Percentiles rank a stretch among this genome's conserved stretches.
phyloP scores from a whole-genome alignment of 2,329 filamentous ascomycete genomes.

The Zymoseptoria pseudotritici region DNA sequence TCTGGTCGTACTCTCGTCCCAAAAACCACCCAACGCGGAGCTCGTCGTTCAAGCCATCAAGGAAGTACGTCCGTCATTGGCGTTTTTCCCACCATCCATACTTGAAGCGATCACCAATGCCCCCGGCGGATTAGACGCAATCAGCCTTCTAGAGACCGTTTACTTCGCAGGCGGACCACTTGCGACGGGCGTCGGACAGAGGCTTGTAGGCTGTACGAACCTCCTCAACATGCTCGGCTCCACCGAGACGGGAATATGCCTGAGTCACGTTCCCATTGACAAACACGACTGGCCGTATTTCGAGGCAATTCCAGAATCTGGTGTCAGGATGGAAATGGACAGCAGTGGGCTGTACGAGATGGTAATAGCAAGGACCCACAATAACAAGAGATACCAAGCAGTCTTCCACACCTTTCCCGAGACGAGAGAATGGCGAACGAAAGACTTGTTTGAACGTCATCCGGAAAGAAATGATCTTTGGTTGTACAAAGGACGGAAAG shows the following conservation, averaged over 20 bases:
- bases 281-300: conserved; percentile 17
- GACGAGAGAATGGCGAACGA: conserved; percentile 27
- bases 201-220: conserved; percentile 6
- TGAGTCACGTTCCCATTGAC: conserved; percentile 6
- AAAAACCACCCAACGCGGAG: conserved; percentile 10
- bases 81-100: conserved; percentile 8
- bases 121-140: conserved; percentile 8
- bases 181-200: conserved; percentile 7
- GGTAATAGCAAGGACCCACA: conserved; percentile 21
- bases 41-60: conserved; percentile 7
- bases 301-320: conserved; percentile 15
- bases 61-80: conserved; percentile 2
- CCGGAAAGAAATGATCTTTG: conserved; percentile 21
- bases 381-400: conserved; percentile 9
- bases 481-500: conserved; percentile 22
- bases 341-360: conserved; percentile 28
- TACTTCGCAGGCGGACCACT: conserved; percentile 16
- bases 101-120: conserved; percentile 12
- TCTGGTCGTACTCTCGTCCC: conserved; percentile 7
- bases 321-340: conserved; percentile 11
- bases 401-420: conserved; percentile 29
- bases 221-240: conserved; percentile 12
- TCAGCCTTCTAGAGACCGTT: conserved; percentile 6
- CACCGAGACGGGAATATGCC: conserved; percentile 14
- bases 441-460: conserved; percentile 24